Evolutionary conservation across 768 basidiomycete genomes (phyloP).

Genomic region (Tephrocybe sp.): DNA sequence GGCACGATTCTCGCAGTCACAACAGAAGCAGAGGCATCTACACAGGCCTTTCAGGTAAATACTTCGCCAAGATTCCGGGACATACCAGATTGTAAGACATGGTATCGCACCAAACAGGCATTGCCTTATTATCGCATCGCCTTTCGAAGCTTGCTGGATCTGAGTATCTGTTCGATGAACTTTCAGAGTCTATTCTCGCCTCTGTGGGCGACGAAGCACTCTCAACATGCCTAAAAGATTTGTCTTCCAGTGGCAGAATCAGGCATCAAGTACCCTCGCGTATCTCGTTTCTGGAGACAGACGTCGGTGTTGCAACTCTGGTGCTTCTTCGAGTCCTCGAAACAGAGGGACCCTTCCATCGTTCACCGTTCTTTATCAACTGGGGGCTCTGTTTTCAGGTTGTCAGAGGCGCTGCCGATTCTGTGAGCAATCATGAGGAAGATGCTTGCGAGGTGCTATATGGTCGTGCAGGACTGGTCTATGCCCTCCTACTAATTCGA

Average conservation of each 20-base stretch:
- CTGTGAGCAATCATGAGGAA: conserved; percentile 12
- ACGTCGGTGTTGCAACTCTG: conserved; percentile 37
- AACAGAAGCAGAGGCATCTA: conserved; percentile 11
- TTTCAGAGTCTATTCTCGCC: not conserved
- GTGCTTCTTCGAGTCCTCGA: conserved; percentile 29
- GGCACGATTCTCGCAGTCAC: not conserved
- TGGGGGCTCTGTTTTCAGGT: conserved; percentile 23
- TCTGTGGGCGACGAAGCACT: conserved; percentile 3
- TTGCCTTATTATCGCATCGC: conserved; percentile 5
- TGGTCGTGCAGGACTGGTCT: conserved; percentile 58
- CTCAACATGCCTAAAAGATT: not conserved
- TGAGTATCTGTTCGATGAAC: not conserved
- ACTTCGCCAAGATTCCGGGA: not conserved
- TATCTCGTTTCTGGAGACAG: conserved; percentile 41
- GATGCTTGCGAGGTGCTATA: conserved; percentile 60
- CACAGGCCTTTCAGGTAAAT: conserved; percentile 17
- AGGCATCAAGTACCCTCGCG: conserved; percentile 16
- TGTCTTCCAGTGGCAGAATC: not conserved
- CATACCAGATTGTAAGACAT: not conserved
- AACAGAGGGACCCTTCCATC: conserved; percentile 1
- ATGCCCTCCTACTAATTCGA: conserved; percentile 49
- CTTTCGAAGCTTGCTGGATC: not conserved
- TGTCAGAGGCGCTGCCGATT: conserved; percentile 22
- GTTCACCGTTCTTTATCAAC: conserved; percentile 14
- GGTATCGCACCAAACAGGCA: conserved; percentile 1